phyloP scores from a whole-genome alignment of 371 early-diverging fungal species.

The Synchytrium microbalum region DNA sequence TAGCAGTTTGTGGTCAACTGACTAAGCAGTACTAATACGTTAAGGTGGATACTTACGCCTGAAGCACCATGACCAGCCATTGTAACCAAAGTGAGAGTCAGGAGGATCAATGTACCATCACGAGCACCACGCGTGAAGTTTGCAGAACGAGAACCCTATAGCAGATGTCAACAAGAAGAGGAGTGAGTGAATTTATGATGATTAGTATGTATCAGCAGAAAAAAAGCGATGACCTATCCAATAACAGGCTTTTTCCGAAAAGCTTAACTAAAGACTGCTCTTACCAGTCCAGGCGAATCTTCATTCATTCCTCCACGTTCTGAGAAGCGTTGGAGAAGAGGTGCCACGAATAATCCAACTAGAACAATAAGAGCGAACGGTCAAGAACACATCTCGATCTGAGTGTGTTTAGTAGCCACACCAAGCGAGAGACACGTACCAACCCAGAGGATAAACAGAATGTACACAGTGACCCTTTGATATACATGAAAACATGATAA shows the following conservation, averaged over 20 bases:
- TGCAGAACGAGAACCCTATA: not conserved
- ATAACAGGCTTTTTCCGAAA: too few species aligned
- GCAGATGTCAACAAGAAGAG: not conserved
- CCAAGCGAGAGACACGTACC: too few species aligned
- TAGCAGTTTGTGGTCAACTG: too few species aligned
- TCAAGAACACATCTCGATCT: too few species aligned
- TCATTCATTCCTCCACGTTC: constrained; percentile 3
- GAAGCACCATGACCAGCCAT: constrained; percentile 16
- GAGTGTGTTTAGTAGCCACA: too few species aligned
- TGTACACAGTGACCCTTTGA: constrained; percentile 19
- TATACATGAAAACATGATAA: too few species aligned
- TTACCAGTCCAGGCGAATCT: not conserved
- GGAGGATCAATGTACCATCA: constrained; percentile 19
- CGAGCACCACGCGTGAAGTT: constrained; percentile 19
- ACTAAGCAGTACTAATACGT: too few species aligned
- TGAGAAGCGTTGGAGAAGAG: not conserved
- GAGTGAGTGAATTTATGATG: not conserved
- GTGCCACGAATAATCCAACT: not conserved
- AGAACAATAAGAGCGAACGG: not conserved
- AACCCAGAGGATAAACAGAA: constrained; percentile 19
- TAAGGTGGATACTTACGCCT: not conserved
- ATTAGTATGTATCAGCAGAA: not conserved
- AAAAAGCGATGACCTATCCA: too few species aligned
- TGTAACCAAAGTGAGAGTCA: constrained; percentile 15
- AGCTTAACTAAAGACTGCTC: too few species aligned